Conservation (phyloP, 2,329 filamentous ascomycete genomes). For the Cercospora zeina region DNA sequence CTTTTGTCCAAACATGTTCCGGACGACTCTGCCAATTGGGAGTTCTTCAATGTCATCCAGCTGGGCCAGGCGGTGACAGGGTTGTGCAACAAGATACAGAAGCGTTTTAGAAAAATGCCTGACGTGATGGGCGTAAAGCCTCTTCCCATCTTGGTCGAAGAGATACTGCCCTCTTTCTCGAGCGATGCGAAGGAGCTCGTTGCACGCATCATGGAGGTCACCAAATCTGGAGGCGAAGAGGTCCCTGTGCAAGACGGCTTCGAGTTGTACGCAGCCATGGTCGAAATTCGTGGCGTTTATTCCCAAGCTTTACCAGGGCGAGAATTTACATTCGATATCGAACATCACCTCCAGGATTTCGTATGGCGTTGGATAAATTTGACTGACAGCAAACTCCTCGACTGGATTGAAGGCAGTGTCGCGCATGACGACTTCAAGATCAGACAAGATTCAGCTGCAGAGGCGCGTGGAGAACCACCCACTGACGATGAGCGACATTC, state of each 20-base stretch:
- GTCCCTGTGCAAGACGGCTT: slow-evolving; percentile 91
- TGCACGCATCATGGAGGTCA: slow-evolving; percentile 72
- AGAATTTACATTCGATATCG: slow-evolving; percentile 83
- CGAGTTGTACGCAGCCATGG: slow-evolving; percentile 84
- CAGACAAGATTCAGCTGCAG: slow-evolving; percentile 62
- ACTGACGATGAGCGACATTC: slow-evolving; percentile 86
- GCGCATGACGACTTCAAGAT: slow-evolving; percentile 86
- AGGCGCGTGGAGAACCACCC: slow-evolving; percentile 52
- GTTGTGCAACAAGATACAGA: slow-evolving; percentile 83
- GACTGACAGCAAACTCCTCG: slow-evolving; percentile 75
- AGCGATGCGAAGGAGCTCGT: slow-evolving; percentile 85
- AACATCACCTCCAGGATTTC: slow-evolving; percentile 82
- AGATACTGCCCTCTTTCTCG: slow-evolving; percentile 86
- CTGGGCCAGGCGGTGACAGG: slow-evolving; percentile 84
- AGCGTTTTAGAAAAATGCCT: slow-evolving; percentile 84
- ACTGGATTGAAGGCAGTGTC: slow-evolving; percentile 86
- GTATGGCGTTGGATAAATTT: slow-evolving; percentile 92
- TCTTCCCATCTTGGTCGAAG: slow-evolving; percentile 72
- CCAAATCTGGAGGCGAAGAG: slow-evolving; percentile 68
- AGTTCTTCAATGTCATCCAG: slow-evolving; percentile 86
- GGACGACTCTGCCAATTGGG: slow-evolving; percentile 77
- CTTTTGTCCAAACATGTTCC: slow-evolving; percentile 80
- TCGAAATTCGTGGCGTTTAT: slow-evolving; percentile 81
- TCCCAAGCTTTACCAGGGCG: slow-evolving; percentile 67
- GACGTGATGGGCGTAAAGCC: slow-evolving; percentile 78